A percentile compares a stretch with the other conserved stretches of the same genome.
These are phyloP conservation scores for Leishmania amazonensis DNA, from an alignment of 208 protist species.

Conservation along the genomic window DNA sequence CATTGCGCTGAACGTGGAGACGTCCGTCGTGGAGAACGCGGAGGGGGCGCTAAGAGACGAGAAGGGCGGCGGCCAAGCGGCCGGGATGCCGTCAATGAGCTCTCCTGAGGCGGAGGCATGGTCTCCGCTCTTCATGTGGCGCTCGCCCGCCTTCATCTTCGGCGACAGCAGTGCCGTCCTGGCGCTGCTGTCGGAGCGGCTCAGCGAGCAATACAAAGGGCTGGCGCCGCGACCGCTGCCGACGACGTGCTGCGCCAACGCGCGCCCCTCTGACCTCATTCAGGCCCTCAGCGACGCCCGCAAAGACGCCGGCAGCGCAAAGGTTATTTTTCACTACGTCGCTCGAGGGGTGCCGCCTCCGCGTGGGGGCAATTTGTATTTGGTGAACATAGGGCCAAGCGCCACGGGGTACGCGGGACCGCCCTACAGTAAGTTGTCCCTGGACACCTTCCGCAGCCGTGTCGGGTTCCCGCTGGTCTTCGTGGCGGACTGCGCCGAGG, in stretches of 20 bases:
- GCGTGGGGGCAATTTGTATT: constrained; percentile 49
- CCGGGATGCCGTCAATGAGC: constrained; percentile 22
- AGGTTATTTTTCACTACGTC: constrained; percentile 87
- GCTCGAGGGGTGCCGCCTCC: constrained; percentile 69
- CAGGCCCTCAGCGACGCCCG: constrained; percentile 67
- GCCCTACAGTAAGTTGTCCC: constrained; percentile 47
- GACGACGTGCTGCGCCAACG: constrained; percentile 56
- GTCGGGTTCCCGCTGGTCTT: constrained; percentile 82
- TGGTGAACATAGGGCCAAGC: constrained; percentile 37
- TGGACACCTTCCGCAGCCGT: constrained; percentile 60
- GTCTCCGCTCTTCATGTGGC: constrained; percentile 72
- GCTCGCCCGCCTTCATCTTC: constrained; percentile 65
- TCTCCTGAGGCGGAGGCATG: constrained; percentile 30
- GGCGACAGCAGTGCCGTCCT: constrained; percentile 58
- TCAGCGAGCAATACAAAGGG: constrained; percentile 74
- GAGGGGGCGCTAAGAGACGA: constrained; percentile 38
- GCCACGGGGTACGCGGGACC: constrained; percentile 24
- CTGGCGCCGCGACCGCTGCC: constrained; percentile 67
- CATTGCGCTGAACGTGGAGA: constrained; percentile 72
- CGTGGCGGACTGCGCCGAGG: constrained; percentile 82
- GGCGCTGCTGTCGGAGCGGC: constrained; percentile 52
- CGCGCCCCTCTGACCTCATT: constrained; percentile 51
- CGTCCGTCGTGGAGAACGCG: constrained; percentile 41
- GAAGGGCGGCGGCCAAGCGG: constrained; percentile 14
- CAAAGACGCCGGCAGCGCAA: constrained; percentile 60